Evolutionary conservation across 192 early-diverging fungal genomes (phyloP).

Genomic region (Backusella luteola): DNA sequence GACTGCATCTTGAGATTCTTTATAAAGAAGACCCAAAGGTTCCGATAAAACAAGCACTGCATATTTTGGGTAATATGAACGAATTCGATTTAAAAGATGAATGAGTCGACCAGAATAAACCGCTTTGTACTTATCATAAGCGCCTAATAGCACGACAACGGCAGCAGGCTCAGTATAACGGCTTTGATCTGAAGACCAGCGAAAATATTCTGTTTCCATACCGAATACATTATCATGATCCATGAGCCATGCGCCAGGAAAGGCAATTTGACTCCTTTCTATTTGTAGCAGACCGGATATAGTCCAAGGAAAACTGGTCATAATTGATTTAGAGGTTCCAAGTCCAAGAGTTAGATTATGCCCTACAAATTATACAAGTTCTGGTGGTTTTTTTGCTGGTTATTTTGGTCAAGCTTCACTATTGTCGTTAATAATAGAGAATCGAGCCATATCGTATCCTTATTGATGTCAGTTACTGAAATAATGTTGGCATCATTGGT

Average conservation of each 20-base stretch:
- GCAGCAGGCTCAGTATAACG: neutral
- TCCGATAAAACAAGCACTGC: conserved; percentile 23
- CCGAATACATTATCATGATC: conserved; percentile 13
- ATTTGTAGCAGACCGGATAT: conserved; percentile 11
- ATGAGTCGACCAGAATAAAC: neutral
- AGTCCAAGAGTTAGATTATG: conserved; percentile 18
- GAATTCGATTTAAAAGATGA: conserved; percentile 8
- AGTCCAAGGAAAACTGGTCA: conserved; percentile 30
- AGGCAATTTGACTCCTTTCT: conserved; percentile 28
- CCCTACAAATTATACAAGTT: conserved; percentile 26
- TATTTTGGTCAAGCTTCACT: neutral
- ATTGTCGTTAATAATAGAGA: neutral
- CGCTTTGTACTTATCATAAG: conserved; percentile 16
- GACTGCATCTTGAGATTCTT: conserved; percentile 19
- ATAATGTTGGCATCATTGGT: neutral
- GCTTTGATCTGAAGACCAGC: neutral
- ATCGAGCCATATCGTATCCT: neutral
- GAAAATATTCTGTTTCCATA: conserved; percentile 31
- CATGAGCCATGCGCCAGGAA: conserved; percentile 24
- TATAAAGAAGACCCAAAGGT: conserved; percentile 20
- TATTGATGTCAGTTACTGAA: neutral
- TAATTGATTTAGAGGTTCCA: conserved; percentile 11
- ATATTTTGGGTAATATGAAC: neutral
- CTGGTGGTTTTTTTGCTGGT: neutral
- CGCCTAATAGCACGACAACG: conserved; percentile 21